A percentile compares a stretch with the other conserved stretches of the same genome.
Evolutionary conservation across 495 filamentous ascomycete genomes (phyloP).

Genomic region (Chlorociboria aeruginascens): DNA sequence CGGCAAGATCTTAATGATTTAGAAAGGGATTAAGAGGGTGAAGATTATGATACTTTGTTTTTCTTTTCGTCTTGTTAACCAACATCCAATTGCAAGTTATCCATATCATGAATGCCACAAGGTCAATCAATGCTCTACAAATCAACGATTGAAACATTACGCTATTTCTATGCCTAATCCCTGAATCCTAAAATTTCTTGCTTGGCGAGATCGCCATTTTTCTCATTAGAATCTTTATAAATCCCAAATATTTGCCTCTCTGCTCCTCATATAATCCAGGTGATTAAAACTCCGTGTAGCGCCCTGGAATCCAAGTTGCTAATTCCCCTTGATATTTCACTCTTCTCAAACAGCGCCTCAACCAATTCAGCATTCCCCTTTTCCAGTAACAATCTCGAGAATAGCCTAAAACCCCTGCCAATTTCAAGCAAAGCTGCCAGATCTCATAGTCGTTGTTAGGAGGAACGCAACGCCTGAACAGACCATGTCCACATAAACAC

Average conservation of each 20-base stretch:
- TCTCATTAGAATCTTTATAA: conserved; percentile 3
- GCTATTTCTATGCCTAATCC: too few species aligned
- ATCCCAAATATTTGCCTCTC: conserved; percentile 1
- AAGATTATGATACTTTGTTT: too few species aligned
- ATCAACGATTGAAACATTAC: too few species aligned
- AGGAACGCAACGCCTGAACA: not conserved
- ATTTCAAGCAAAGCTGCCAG: conserved; percentile 16
- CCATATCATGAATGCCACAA: too few species aligned
- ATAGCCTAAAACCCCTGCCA: conserved; percentile 16
- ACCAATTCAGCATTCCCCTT: conserved; percentile 13
- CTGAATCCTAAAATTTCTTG: too few species aligned
- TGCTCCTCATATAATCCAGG: not conserved
- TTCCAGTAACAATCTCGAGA: conserved; percentile 17
- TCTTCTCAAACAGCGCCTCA: conserved; percentile 7
- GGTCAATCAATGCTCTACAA: too few species aligned
- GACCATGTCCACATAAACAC: too few species aligned
- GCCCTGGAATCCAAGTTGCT: not conserved
- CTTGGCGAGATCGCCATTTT: not conserved
- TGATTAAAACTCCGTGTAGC: not conserved
- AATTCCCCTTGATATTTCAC: not conserved
- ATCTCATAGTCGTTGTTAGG: conserved; percentile 10
- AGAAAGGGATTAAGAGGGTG: too few species aligned
- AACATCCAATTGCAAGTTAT: too few species aligned
- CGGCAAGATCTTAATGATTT: too few species aligned
- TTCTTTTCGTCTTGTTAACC: too few species aligned